A percentile compares a stretch with the other conserved stretches of the same genome.
phyloP scores from a whole-genome alignment of 805 yeast species.

The Kodamaea hsintzibuensis region DNA sequence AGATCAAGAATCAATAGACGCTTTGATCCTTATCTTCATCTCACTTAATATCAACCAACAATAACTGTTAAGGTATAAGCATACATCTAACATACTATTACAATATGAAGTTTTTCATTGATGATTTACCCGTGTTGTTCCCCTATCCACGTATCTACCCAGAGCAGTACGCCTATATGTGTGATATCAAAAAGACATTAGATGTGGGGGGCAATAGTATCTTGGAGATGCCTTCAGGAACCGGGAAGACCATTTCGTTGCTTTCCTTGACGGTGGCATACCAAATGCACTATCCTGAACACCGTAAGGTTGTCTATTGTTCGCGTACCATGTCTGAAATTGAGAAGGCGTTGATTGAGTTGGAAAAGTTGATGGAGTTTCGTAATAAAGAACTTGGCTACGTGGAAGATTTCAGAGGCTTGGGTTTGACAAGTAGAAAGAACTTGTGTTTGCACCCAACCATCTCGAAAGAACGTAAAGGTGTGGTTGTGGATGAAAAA shows the following conservation, averaged over 20 bases:
- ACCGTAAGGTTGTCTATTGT: constrained; percentile 90
- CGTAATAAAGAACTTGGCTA: constrained; percentile 81
- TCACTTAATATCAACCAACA: background rate
- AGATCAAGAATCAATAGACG: background rate
- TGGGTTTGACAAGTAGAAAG: constrained; percentile 93
- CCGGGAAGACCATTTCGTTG: constrained; percentile 94
- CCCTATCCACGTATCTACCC: constrained; percentile 98
- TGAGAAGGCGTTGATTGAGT: constrained; percentile 93
- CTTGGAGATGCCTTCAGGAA: constrained; percentile 99
- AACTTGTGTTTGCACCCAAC: constrained; percentile 90
- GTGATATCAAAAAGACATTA: constrained; percentile 87
- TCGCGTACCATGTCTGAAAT: constrained; percentile 99
- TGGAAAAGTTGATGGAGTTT: constrained; percentile 84
- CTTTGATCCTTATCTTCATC: background rate
- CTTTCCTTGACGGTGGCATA: constrained; percentile 91
- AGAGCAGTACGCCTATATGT: constrained; percentile 97
- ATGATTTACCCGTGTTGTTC: constrained; percentile 91
- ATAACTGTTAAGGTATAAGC: background rate
- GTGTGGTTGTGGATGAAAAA: constrained; percentile 91
- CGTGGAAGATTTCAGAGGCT: constrained; percentile 87
- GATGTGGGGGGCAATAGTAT: constrained; percentile 98
- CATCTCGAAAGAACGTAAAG: constrained; percentile 85
- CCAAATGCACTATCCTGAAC: constrained; percentile 94
- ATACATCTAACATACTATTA: background rate
- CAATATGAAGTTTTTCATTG: constrained; percentile 87